Evolutionary conservation across 805 yeast genomes (phyloP), one percentile per base, ranked within the genome.

Genomic region (Hanseniaspora jakobsenii): DNA sequence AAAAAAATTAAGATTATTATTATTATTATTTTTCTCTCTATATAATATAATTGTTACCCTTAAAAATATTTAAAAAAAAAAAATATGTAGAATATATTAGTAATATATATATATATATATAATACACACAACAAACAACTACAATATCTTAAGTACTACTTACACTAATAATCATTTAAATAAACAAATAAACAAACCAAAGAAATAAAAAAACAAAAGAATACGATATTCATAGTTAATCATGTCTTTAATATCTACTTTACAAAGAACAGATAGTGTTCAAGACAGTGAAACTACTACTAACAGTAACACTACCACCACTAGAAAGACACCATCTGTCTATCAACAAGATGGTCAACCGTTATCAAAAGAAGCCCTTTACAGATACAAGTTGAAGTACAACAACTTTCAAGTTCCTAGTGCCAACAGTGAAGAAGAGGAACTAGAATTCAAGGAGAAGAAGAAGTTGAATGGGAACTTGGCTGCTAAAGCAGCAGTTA

Each of bases 261-360:
- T 45, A 16, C 44, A 45, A 32, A 35, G 48, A 38, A 34, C 39
- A 2, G 39, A 35, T 9, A 32, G 32, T n/a, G 28, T 18, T 16
- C 31, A 32, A 14, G 38, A 27, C 22, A 27, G 29, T 16, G 31
- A 16, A n/a, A 34, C 51, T 50, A 7, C 38, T 28, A 34, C 38
- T 19, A 21, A 38, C 13, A 28, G 44, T 28, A 14, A 30, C 46
- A 3, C n/a, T n/a, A 42, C 36, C 10, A 32, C 23, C 10, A 28
- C 36, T n/a, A 42, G 23, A 13, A 32, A 29, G 29, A 3, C 35
- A 3, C 31, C 48, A 16, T 38, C 43, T 10, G 48, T 74, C 40
- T 81, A 81, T 59, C 85, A 79, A 56, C 68, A 74, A 36, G 67
- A 73, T 51, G 87, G 84, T 8, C 75, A 74, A 54, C 85, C 84